phyloP scores from a whole-genome alignment of 352 stramenopile genomes.

The Thalassiosira mediterranea region DNA sequence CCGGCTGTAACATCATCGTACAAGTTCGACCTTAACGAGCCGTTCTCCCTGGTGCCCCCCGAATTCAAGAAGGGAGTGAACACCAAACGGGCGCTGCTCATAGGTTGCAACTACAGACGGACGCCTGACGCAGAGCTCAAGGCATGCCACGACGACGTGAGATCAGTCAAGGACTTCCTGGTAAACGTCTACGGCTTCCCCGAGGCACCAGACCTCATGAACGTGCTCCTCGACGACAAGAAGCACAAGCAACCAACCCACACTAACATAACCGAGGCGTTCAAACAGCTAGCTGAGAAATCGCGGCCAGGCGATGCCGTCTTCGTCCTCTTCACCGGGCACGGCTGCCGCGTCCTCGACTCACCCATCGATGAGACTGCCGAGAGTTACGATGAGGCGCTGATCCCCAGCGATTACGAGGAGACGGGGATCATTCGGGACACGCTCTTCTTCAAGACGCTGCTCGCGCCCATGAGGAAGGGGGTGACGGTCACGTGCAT shows the following conservation, averaged over 20 bases:
- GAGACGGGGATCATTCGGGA: slow-evolving; percentile 70
- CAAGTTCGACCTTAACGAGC: slow-evolving; percentile 70
- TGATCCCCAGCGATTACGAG: slow-evolving; percentile 72
- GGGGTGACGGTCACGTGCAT: slow-evolving; percentile 77
- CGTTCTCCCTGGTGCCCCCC: slow-evolving; percentile 71
- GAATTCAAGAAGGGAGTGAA: slow-evolving; percentile 62
- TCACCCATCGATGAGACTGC: slow-evolving; percentile 50
- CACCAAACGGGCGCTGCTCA: slow-evolving; percentile 71
- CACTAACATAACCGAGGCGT: slow-evolving; percentile 72
- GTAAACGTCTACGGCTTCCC: slow-evolving; percentile 81
- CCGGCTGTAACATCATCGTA: slow-evolving; percentile 66
- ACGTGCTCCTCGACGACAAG: slow-evolving; percentile 75
- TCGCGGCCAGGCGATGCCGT: slow-evolving; percentile 78
- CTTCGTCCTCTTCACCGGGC: slow-evolving; percentile 79
- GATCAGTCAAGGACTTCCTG: slow-evolving; percentile 82
- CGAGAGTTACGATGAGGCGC: slow-evolving; percentile 76
- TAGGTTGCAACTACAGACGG: slow-evolving; percentile 78
- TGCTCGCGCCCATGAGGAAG: slow-evolving; percentile 76
- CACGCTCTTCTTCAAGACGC: slow-evolving; percentile 77
- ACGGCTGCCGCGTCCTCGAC: slow-evolving; percentile 73
- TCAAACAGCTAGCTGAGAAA: slow-evolving; percentile 71
- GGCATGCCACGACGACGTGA: slow-evolving; percentile 77
- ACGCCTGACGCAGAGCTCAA: slow-evolving; percentile 66
- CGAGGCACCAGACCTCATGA: slow-evolving; percentile 70
- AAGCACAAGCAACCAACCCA: slow-evolving; percentile 68